These are phyloP conservation scores for Aspergillus bridgeri DNA, from an alignment of 495 filamentous ascomycete species.

Conservation along the genomic window DNA sequence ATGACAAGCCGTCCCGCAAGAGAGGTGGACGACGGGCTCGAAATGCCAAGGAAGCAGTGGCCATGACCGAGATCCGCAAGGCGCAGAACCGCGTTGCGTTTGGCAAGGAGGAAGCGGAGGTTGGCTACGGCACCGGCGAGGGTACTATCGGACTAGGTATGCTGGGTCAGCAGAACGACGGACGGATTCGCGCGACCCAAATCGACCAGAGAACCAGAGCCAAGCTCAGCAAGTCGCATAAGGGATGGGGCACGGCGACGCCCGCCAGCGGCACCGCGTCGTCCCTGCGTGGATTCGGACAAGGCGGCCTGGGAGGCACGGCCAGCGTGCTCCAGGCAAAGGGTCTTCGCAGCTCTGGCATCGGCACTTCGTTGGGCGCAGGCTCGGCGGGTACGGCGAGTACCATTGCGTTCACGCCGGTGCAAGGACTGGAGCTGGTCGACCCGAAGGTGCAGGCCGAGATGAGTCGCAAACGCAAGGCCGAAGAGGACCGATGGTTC, in stretches of 20 bases:
- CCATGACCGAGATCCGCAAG: conserved; percentile 95
- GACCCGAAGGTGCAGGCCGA: conserved; percentile 87
- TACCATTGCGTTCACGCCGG: conserved; percentile 87
- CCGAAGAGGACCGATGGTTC: conserved; percentile 94
- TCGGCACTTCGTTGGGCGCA: conserved; percentile 59
- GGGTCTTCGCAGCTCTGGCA: conserved; percentile 72
- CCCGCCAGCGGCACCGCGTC: conserved; percentile 63
- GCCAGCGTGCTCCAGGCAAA: conserved; percentile 65
- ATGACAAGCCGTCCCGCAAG: conserved; percentile 93
- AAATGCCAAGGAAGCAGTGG: conserved; percentile 94
- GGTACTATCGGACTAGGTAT: conserved; percentile 87
- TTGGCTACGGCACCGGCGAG: conserved; percentile 86
- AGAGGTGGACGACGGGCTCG: conserved; percentile 87
- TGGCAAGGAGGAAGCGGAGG: conserved; percentile 91
- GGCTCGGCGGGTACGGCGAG: conserved; percentile 68
- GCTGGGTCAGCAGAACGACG: conserved; percentile 85
- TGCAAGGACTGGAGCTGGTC: conserved; percentile 91
- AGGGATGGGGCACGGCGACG: conserved; percentile 84
- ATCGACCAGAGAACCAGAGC: conserved; percentile 92
- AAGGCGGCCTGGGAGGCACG: conserved; percentile 51
- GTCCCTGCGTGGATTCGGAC: conserved; percentile 73
- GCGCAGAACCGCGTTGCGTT: conserved; percentile 96
- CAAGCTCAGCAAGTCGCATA: conserved; percentile 90
- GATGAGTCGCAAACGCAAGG: conserved; percentile 80
- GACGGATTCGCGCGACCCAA: conserved; percentile 79